These are phyloP conservation scores for Ophiostoma sp. DNA, from an alignment of 2,329 filamentous ascomycete species.

Conservation along the genomic window DNA sequence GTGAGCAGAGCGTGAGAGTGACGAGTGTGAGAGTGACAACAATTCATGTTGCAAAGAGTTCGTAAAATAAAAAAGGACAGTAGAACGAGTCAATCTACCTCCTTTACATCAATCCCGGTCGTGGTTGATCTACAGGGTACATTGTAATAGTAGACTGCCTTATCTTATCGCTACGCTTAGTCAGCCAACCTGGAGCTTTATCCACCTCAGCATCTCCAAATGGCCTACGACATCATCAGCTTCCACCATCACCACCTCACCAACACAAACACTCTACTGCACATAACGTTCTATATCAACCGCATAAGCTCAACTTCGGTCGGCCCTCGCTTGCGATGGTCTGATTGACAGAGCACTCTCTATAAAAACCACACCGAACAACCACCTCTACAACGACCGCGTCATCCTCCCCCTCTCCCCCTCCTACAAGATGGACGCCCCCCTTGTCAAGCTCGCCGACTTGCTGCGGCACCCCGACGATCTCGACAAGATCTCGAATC, in stretches of 20 bases:
- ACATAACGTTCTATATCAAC: neutral
- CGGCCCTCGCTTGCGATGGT: constrained; percentile 24
- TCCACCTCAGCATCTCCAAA: neutral
- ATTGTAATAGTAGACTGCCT: neutral
- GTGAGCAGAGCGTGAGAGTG: neutral
- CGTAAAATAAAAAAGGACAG: neutral
- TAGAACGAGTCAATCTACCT: neutral
- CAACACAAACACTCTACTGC: neutral
- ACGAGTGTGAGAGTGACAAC: neutral
- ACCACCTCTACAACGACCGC: no score
- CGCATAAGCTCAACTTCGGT: constrained; percentile 13
- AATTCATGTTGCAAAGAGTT: no score
- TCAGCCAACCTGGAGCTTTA: neutral
- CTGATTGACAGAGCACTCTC: constrained; percentile 11
- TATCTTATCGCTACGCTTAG: neutral
- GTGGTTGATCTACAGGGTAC: neutral
- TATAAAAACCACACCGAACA: neutral
- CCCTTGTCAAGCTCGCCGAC: constrained; percentile 78
- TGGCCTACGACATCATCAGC: neutral
- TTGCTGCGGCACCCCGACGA: constrained; percentile 93
- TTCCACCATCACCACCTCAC: neutral
- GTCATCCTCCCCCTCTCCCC: neutral
- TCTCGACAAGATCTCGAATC: constrained; percentile 84
- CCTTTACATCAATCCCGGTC: neutral
- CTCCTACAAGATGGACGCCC: constrained; percentile 53